phyloP scores from a whole-genome alignment of 768 basidiomycete species.

The Phlebiopsis flavidoalba region DNA sequence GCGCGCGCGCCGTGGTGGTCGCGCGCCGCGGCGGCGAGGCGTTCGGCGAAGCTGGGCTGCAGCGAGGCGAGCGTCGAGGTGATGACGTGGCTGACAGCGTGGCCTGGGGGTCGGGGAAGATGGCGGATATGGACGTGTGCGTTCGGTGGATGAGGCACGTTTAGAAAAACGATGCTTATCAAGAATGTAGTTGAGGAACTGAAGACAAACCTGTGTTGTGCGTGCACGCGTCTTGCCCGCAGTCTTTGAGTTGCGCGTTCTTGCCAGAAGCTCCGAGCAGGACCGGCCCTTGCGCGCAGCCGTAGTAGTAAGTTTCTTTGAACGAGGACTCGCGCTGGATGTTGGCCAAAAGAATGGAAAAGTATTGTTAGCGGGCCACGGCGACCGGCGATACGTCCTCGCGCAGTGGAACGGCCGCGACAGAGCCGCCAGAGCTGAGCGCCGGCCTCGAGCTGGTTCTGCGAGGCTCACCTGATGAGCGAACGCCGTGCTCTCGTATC shows the following conservation, averaged over 20 bases:
- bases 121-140: slow-evolving; percentile 65
- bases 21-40: slow-evolving; percentile 68
- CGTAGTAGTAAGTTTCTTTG: slow-evolving; percentile 83
- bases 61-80: slow-evolving; percentile 75
- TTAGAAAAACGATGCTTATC: slow-evolving; percentile 58
- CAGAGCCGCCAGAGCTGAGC: slow-evolving; percentile 84
- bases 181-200: slow-evolving; percentile 77
- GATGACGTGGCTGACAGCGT: slow-evolving; percentile 71
- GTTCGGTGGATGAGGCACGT: slow-evolving; percentile 66
- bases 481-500: slow-evolving; percentile 80
- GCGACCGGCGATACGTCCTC: slow-evolving; percentile 71
- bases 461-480: slow-evolving; percentile 86
- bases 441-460: slow-evolving; percentile 95
- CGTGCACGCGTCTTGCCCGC: slow-evolving; percentile 29
- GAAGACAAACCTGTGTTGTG: slow-evolving; percentile 42
- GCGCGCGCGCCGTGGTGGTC: slow-evolving; percentile 59
- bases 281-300: slow-evolving; percentile 60
- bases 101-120: slow-evolving; percentile 80
- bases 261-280: slow-evolving; percentile 76
- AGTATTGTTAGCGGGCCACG: slow-evolving; percentile 77
- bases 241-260: slow-evolving; percentile 47
- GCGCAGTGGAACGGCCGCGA: slow-evolving; percentile 78
- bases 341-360: slow-evolving; percentile 76
- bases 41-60: slow-evolving; percentile 76
- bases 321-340: slow-evolving; percentile 94